Conservation (phyloP, 495 filamentous ascomycete genomes). For the Penicillium ucsense region DNA sequence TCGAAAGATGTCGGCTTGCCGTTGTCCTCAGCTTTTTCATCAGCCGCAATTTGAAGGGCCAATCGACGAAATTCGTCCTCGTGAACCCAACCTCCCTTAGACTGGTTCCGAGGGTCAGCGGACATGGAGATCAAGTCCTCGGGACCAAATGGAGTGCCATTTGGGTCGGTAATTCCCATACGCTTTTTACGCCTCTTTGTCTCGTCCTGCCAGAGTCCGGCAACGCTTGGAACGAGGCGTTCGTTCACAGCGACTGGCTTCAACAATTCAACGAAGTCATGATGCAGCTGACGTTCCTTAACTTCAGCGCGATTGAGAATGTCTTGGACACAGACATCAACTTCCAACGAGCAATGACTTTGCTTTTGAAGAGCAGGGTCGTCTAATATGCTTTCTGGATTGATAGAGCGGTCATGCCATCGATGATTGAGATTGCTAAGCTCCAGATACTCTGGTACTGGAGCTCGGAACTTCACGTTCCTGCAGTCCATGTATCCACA, state of each 20-base stretch:
- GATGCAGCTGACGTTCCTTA: slow-evolving; percentile 64
- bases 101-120: slow-evolving; percentile 60
- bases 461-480: slow-evolving; percentile 60
- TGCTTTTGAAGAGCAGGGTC: slow-evolving; percentile 57
- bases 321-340: slow-evolving; percentile 79
- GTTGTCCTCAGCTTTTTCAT: slow-evolving; percentile 49
- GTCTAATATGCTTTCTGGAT: slow-evolving; percentile 42
- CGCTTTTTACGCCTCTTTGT: slow-evolving; percentile 63
- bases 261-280: slow-evolving; percentile 76
- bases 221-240: slow-evolving; percentile 88
- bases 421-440: slow-evolving; percentile 46
- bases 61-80: slow-evolving; percentile 71
- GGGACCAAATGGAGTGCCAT: slow-evolving; percentile 62
- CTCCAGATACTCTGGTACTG: slow-evolving; percentile 60
- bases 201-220: slow-evolving; percentile 88
- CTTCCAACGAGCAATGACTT: slow-evolving; percentile 81
- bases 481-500: slow-evolving; percentile 73
- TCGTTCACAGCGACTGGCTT: slow-evolving; percentile 53
- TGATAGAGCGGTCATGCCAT: slow-evolving; percentile 74
- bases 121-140: slow-evolving; percentile 83
- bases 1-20: slow-evolving; percentile 47
- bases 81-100: slow-evolving; percentile 74
- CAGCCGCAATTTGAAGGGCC: slow-evolving; percentile 45
- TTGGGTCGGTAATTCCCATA: slow-evolving; percentile 51
- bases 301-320: slow-evolving; percentile 77